Base-by-base conservation (phyloP, 495 filamentous ascomycete species). In the Xeromyces bisporus region DNA sequence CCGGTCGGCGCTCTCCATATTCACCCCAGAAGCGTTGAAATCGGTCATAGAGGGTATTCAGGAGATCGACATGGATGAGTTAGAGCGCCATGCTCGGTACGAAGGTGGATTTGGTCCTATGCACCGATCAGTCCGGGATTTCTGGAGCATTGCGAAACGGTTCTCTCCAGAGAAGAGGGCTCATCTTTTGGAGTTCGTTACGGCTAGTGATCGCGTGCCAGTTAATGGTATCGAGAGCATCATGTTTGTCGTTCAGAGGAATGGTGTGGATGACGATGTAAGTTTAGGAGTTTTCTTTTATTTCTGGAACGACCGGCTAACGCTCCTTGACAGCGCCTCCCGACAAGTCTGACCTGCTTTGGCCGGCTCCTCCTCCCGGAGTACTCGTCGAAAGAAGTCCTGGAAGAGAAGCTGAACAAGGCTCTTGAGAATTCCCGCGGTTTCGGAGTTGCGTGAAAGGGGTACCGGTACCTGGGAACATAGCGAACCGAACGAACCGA, bases 371-470 rank as follows among this genome's bases (percentile, higher is more conserved):
- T 91, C 36, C 48, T 97, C 29, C 89, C 89, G 6, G 78, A 86
- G 54, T 97, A 94, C 47, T 60, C 49, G 7, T 68, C 63, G 15
- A 66, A 60, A 44, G 70, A 75, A 35, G 70, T 77, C 33, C 42
- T 96, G 51, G 62, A 67, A 44, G 58, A 76, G 53, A 83, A 83
- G 50, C 55, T 97, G 37, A 60, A 59, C 18, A 69, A 81, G 60
- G 89, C 89, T 27, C 50, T 97, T 41, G 77, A 86, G 54, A 89
- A 93, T 52, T 71, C 75, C n/a, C 71, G 76, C 46, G 89, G 89
- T n/a, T 97, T 97, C 53, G 89, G 89, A 26, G 73, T 77, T 52
- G 63, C 62, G 26, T 69, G 46, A 55, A n/a, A n/a, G n/a, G n/a
- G n/a, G n/a, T n/a, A n/a, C n/a, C n/a, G n/a, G n/a, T n/a, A n/a